These are phyloP conservation scores for Punctularia strigosozonata DNA, from an alignment of 768 basidiomycete genomes.

Conservation along the genomic window DNA sequence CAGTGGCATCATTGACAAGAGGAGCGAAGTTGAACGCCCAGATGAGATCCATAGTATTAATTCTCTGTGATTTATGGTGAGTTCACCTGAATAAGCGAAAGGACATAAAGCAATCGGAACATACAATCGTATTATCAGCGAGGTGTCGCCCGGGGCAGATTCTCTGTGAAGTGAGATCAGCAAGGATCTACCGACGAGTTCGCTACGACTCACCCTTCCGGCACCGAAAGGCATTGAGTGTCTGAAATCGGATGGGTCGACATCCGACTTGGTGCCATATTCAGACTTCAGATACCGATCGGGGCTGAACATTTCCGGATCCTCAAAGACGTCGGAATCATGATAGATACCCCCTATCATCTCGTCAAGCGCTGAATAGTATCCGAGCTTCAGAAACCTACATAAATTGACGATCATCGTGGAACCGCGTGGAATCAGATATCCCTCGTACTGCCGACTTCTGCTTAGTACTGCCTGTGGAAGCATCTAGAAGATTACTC, in stretches of 20 bases:
- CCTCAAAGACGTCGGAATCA: slow-evolving; percentile 10
- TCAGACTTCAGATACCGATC: not conserved
- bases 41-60: slow-evolving; percentile 1
- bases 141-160: not conserved
- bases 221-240: not conserved
- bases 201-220: not conserved
- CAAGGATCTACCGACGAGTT: not conserved
- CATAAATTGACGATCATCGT: slow-evolving; percentile 11
- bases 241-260: not conserved
- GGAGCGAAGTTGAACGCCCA: not conserved
- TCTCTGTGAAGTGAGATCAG: not conserved
- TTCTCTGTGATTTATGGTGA: not conserved
- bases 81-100: not conserved
- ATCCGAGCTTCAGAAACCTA: slow-evolving; percentile 1
- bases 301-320: slow-evolving; percentile 10
- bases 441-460: slow-evolving; percentile 10
- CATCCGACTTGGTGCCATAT: not conserved
- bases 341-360: slow-evolving; percentile 10
- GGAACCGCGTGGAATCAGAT: slow-evolving; percentile 8
- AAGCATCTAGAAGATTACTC: no score
- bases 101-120: not conserved
- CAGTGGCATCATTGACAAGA: not conserved
- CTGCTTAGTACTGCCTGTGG: no score
- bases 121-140: not conserved
- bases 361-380: not conserved